These are phyloP conservation scores for Leccinellum luteum DNA, from an alignment of 768 basidiomycete species.

Conservation along the genomic window DNA sequence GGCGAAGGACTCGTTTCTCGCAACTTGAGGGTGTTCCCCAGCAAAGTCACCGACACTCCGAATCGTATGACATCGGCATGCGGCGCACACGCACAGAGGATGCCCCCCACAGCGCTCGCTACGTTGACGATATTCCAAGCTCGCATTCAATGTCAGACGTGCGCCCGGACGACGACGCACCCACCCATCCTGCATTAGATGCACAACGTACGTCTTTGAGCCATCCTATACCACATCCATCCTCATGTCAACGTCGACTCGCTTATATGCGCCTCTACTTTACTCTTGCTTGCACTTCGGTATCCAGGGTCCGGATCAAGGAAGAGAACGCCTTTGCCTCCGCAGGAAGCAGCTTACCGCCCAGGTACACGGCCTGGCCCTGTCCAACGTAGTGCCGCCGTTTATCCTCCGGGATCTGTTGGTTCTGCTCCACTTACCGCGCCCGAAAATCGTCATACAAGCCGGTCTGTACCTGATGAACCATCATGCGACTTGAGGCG, in stretches of 20 bases:
- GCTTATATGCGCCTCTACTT: slow-evolving; percentile 19
- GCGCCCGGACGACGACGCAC: slow-evolving; percentile 19
- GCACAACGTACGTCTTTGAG: slow-evolving; percentile 38
- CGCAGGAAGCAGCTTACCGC: slow-evolving; percentile 33
- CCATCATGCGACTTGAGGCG: slow-evolving; percentile 8
- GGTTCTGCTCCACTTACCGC: slow-evolving; percentile 2
- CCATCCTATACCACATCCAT: slow-evolving; percentile 27
- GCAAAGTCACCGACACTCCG: slow-evolving; percentile 9
- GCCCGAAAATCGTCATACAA: slow-evolving; percentile 7
- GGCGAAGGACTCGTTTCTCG: slow-evolving; percentile 23
- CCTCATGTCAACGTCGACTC: slow-evolving; percentile 28
- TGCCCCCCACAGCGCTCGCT: slow-evolving; percentile 7
- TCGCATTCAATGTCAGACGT: slow-evolving; percentile 17
- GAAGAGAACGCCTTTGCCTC: slow-evolving; percentile 37
- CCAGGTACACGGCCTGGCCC: slow-evolving; percentile 17
- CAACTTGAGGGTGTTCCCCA: slow-evolving; percentile 18
- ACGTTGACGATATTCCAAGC: slow-evolving; percentile 19
- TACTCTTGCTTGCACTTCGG: slow-evolving; percentile 18
- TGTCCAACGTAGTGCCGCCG: slow-evolving; percentile 6
- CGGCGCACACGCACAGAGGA: slow-evolving; percentile 23
- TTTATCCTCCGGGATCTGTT: slow-evolving; percentile 5
- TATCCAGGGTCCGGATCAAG: slow-evolving; percentile 31
- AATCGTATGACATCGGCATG: slow-evolving; percentile 14
- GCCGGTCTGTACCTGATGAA: slow-evolving; percentile 3
- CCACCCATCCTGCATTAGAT: slow-evolving; percentile 25